Evolutionary conservation across 768 basidiomycete species (phyloP), one percentile per base, ranked within the genome.

Genomic region (Amyloporia xantha): DNA sequence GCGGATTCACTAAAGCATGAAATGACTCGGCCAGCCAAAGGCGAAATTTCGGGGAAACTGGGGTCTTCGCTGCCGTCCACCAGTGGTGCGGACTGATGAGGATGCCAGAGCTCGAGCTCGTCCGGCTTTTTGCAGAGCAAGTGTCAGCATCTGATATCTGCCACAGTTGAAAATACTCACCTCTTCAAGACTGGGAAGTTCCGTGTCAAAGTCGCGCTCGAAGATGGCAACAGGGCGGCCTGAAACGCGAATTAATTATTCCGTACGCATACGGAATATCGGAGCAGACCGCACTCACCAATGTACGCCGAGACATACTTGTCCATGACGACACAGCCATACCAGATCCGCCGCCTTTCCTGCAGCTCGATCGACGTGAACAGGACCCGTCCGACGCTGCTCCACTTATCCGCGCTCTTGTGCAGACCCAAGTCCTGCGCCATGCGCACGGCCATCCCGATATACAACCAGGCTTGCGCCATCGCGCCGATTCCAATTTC

Each of bases 361-460:
- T 83, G 78, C 51, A 87, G 67, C 65, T 86, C 83, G 62, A 71
- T 70, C 46, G 68, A 66, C 1, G 70, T 72, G 59, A 90, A 89
- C 37, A 90, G 56, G 41, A 54, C 62, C 27, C 59, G 58, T 0
- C 81, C 81, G 47, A 80, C 71, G 13, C 71, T 78, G 48, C 63
- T 76, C 88, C 89, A 91, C 24, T 81, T 79, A 59, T 91, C 88
- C 25, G 90, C 85, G 54, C 75, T 76, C 28, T 86, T 76, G 59
- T 91, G 89, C 76, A 91, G 78, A 6, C 89, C 89, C 47, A 91
- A 64, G 64, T 91, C 89, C 66, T 90, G 89, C 13, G 89, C 89
- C 89, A 93, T 91, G n/a, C 91, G 77, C 30, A 93, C 82, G 0
- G 86, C 90, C 84, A 90, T 87, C 10, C 91, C 90, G 17, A 82